Percentiles rank a stretch among this genome's conserved stretches.
Evolutionary conservation across 106 monocot genomes (phyloP).

Genomic region (Cymbidium sinense): DNA sequence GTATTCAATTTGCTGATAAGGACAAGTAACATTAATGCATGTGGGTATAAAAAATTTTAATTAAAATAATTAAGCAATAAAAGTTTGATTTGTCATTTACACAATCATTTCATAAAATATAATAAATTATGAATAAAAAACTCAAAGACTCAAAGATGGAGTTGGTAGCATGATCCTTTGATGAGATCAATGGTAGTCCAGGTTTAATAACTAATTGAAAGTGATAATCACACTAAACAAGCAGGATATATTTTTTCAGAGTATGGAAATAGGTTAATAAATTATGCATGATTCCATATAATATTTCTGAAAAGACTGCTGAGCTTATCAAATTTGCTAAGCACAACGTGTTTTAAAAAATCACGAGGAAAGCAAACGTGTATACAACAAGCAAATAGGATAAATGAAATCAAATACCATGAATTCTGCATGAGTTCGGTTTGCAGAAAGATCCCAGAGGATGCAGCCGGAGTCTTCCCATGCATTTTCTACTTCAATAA

Average conservation of each 20-base stretch:
- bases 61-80: not conserved
- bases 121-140: not conserved
- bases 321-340: not conserved
- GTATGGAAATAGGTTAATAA: not conserved
- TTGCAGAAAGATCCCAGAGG: conserved; percentile 83
- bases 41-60: not conserved
- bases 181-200: not conserved
- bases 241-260: not conserved
- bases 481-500: conserved; percentile 25
- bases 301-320: not conserved
- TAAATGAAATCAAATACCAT: conserved; percentile 44
- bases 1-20: not conserved
- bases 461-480: conserved; percentile 94
- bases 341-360: not conserved
- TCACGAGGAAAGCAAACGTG: not conserved
- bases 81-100: not conserved
- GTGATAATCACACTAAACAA: not conserved
- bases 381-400: not conserved
- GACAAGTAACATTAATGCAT: not conserved
- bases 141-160: not conserved
- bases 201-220: not conserved
- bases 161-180: not conserved
- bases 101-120: not conserved
- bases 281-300: not conserved
- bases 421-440: conserved; percentile 64